These are phyloP conservation scores for Tubosaeta sp. DNA, from an alignment of 768 basidiomycete genomes.

Conservation along the genomic window DNA sequence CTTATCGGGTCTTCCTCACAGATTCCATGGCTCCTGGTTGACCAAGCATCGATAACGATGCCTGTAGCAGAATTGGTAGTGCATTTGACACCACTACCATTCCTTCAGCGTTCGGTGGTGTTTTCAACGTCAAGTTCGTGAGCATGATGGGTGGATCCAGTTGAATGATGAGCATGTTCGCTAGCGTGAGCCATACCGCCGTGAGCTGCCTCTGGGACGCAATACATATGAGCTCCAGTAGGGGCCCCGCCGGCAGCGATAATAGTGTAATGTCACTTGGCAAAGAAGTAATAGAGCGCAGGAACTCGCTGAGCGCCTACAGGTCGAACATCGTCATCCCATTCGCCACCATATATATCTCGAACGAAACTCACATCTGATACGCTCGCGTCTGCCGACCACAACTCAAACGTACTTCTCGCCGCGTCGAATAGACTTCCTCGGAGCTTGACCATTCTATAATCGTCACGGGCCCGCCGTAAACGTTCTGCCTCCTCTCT, in stretches of 20 bases:
- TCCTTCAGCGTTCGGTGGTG: conserved; percentile 51
- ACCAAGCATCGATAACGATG: conserved; percentile 49
- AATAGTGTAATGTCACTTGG: conserved; percentile 74
- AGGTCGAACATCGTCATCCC: conserved; percentile 3
- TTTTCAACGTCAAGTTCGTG: conserved; percentile 39
- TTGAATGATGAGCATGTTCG: conserved; percentile 75
- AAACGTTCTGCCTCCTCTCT: conserved; percentile 51
- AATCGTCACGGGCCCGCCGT: conserved; percentile 59
- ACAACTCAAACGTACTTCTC: conserved; percentile 59
- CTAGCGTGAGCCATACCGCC: conserved; percentile 81
- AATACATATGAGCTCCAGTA: conserved; percentile 73
- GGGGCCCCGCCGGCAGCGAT: conserved; percentile 74
- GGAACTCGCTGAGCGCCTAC: conserved; percentile 75
- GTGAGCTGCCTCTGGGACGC: conserved; percentile 70
- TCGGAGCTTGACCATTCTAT: conserved; percentile 57
- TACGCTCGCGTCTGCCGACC: conserved; percentile 76
- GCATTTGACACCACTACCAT: conserved; percentile 51
- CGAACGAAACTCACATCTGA: conserved; percentile 57
- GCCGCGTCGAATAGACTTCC: conserved; percentile 62
- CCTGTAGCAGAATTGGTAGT: conserved; percentile 55
- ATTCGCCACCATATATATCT: not conserved
- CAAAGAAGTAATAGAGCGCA: conserved; percentile 82
- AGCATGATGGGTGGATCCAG: conserved; percentile 65
- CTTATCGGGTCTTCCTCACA: conserved; percentile 39
- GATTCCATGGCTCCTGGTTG: conserved; percentile 64